Percentiles rank a stretch among this genome's conserved stretches.
These are phyloP conservation scores for Gossypium trilobum DNA, from an alignment of 441 rosid species.

Conservation along the genomic window DNA sequence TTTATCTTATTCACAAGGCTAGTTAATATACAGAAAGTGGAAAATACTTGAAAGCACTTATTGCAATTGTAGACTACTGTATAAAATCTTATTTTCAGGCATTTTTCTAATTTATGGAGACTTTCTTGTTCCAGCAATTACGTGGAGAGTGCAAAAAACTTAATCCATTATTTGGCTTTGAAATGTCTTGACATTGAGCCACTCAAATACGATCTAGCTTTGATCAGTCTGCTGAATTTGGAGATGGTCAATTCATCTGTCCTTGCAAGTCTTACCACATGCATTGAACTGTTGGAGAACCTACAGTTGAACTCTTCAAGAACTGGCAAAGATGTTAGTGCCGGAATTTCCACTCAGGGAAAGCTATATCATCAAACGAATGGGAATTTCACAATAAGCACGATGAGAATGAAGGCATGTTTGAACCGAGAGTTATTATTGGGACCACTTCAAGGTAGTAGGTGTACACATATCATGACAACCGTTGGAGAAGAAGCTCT, in stretches of 20 bases:
- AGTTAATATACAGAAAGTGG: too few species aligned
- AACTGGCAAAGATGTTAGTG: conserved; percentile 10
- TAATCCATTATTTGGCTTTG: conserved; percentile 52
- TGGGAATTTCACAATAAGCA: conserved; percentile 18
- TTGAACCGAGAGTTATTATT: conserved; percentile 39
- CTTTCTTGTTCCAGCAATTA: conserved; percentile 34
- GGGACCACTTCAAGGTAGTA: conserved; percentile 35
- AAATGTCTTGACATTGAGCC: conserved; percentile 39
- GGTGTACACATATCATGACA: conserved; percentile 48
- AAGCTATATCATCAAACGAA: conserved; percentile 16
- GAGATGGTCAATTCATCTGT: conserved; percentile 39
- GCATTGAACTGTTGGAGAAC: conserved; percentile 34
- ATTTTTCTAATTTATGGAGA: not conserved
- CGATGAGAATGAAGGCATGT: conserved; percentile 27
- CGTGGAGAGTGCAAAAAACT: conserved; percentile 45
- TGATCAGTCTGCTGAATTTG: conserved; percentile 40
- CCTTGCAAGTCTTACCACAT: conserved; percentile 37
- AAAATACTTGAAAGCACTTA: too few species aligned
- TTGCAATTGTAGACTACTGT: too few species aligned
- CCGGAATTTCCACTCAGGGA: conserved; percentile 16
- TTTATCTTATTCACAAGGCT: too few species aligned
- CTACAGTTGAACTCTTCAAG: conserved; percentile 20
- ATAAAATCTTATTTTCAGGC: not conserved
- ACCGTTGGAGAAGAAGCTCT: conserved; percentile 56
- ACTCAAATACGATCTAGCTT: conserved; percentile 37